Conservation (phyloP, 192 early-diverging fungal genomes). For the Entomortierella chlamydospora region DNA sequence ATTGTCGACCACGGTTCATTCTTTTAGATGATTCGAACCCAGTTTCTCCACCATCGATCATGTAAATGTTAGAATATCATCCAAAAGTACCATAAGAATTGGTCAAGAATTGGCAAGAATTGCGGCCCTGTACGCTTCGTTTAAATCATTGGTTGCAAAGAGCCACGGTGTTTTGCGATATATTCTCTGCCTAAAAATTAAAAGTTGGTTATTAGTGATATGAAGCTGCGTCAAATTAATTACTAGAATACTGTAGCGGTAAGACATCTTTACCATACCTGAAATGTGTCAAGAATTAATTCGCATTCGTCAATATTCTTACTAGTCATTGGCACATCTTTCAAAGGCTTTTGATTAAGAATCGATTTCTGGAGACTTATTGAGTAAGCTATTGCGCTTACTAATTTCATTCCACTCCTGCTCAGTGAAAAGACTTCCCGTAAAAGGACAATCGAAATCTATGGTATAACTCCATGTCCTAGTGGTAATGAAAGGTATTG, state of each 20-base stretch:
- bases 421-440: not conserved
- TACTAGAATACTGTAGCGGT: not conserved
- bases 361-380: no score
- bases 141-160: not conserved
- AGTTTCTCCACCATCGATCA: not conserved
- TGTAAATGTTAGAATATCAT: not conserved
- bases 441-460: not conserved
- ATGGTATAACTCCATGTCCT: not conserved
- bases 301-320: not conserved
- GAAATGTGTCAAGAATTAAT: not conserved
- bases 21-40: not conserved
- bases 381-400: no score
- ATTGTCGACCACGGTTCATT: not conserved
- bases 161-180: not conserved
- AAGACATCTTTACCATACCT: not conserved
- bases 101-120: not conserved
- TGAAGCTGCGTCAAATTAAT: no score
- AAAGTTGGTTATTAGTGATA: not conserved
- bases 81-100: not conserved
- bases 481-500: not conserved
- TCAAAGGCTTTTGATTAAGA: not conserved
- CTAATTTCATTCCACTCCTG: not conserved
- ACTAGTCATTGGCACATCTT: not conserved
- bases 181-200: not conserved
- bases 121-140: not conserved